Base-by-base conservation (phyloP, 2,329 filamentous ascomycete species). In the Mycosphaerelloides madeirae region DNA sequence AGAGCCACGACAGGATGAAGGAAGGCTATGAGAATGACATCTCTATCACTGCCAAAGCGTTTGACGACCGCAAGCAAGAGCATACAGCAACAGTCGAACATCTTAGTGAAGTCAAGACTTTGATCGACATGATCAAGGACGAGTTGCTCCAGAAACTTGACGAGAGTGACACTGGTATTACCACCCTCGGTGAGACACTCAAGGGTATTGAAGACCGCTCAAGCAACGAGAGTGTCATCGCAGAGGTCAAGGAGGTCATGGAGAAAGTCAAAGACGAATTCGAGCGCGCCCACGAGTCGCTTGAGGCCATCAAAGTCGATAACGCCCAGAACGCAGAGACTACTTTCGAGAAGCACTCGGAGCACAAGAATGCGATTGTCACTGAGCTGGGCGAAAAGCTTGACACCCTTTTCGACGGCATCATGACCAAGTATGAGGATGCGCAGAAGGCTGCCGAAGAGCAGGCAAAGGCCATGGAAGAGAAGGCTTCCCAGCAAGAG, bases 381-480 rank as follows among this genome's bases (percentile, higher is more conserved):
- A 62, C 71, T 12, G 76, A 78, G 20, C 63, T 83, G 18, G 68
- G 70, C 3, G 66, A 70, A 39, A 81, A 80, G 65, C 71, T 84
- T 31, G 80, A 95, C 50, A 85, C 89, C 59, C 89, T 88, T 62
- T 81, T 96, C 55, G 78, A 79, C 46, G 86, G 89, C 53, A 74
- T 98, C 18, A 80, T 95, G 64, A 74, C 77, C 55, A 96, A 94
- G 64, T 94, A 95, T 60, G 90, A 96, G 43, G 87, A 93, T 49
- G 83, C 90, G 51, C 85, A 94, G 60, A 70, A 77, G 15, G 73
- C 80, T 6, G 77, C 87, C 22, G 85, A 94, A 34, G 83, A 86
- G 37, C 85, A 85, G 56, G 78, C 82, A 38, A 81, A 83, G 53
- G 77, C 83, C 28, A 80, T 81, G 42, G 87, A 91, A 56, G 83